A percentile compares a stretch with the other conserved stretches of the same genome.
These are phyloP conservation scores for Aphanomyces stellatus DNA, from an alignment of 352 stramenopile genomes.

Conservation along the genomic window DNA sequence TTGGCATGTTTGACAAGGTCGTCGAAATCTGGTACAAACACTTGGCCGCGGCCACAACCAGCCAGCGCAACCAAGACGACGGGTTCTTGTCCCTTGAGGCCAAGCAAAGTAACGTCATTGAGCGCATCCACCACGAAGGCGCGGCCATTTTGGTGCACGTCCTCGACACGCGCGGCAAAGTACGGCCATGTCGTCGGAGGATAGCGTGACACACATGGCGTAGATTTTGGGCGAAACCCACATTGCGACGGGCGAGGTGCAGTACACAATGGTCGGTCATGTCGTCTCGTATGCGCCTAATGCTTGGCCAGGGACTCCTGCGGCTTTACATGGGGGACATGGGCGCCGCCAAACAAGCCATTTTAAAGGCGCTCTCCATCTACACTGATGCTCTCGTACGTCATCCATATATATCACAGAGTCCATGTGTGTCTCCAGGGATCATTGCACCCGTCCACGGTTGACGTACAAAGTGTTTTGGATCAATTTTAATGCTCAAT, in stretches of 20 bases:
- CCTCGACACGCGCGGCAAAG: constrained; percentile 27
- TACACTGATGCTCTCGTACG: constrained; percentile 47
- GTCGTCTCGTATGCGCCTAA: not conserved
- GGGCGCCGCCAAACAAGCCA: constrained; percentile 37
- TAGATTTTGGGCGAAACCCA: constrained; percentile 36
- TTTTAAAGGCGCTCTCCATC: constrained; percentile 43
- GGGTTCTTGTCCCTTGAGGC: no score
- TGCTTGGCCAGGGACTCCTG: constrained; percentile 26
- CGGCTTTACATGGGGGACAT: constrained; percentile 45
- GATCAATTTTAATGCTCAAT: constrained; percentile 45
- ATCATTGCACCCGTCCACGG: constrained; percentile 44
- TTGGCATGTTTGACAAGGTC: constrained; percentile 68
- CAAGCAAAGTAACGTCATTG: no score
- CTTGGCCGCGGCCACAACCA: not conserved
- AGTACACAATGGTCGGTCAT: constrained; percentile 32
- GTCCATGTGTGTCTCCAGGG: constrained; percentile 25
- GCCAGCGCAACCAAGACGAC: not conserved
- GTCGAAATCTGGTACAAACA: constrained; percentile 64
- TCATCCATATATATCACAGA: not conserved
- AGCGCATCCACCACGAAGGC: constrained; percentile 34
- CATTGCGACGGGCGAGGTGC: constrained; percentile 46
- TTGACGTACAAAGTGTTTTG: constrained; percentile 45
- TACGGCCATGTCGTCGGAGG: not conserved
- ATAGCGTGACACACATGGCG: not conserved
- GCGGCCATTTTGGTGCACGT: constrained; percentile 53